Evolutionary conservation across 148 eudicot genomes (phyloP).

Genomic region (Vaccinium myrtillus): DNA sequence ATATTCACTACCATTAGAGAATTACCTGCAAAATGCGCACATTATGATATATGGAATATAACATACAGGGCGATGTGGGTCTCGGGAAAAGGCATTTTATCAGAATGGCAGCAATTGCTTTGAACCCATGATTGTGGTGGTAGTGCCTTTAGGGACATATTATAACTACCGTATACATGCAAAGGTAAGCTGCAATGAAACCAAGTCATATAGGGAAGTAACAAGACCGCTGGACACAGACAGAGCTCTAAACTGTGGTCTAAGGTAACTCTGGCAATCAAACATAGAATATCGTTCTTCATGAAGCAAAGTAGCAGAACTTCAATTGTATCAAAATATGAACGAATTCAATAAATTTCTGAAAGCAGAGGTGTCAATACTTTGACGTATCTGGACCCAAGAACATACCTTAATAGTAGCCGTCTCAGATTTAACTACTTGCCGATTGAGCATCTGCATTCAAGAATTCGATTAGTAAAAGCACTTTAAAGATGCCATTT

Average conservation of each 20-base stretch:
- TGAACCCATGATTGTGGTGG: background rate
- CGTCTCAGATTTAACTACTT: slow-evolving; percentile 89
- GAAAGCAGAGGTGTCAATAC: background rate
- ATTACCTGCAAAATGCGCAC: background rate
- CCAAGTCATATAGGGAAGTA: background rate
- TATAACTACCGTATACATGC: background rate
- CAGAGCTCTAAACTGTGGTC: background rate
- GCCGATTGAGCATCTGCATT: slow-evolving; percentile 84
- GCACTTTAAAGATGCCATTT: background rate
- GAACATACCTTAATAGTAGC: slow-evolving; percentile 82
- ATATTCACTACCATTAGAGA: background rate
- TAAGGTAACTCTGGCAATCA: background rate
- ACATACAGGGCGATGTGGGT: background rate
- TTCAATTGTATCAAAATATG: background rate
- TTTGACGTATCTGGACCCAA: background rate
- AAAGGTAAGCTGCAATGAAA: background rate
- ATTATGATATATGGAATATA: background rate
- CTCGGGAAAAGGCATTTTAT: background rate
- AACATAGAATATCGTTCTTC: background rate
- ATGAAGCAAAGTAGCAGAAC: background rate
- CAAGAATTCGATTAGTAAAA: slow-evolving; percentile 19
- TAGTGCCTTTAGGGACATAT: background rate
- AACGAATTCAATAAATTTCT: background rate
- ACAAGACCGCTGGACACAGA: background rate
- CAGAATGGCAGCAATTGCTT: background rate